Percentiles rank a stretch among this genome's conserved stretches.
These are phyloP conservation scores for Aspergillus haitiensis DNA, from an alignment of 495 filamentous ascomycete genomes.

Conservation along the genomic window DNA sequence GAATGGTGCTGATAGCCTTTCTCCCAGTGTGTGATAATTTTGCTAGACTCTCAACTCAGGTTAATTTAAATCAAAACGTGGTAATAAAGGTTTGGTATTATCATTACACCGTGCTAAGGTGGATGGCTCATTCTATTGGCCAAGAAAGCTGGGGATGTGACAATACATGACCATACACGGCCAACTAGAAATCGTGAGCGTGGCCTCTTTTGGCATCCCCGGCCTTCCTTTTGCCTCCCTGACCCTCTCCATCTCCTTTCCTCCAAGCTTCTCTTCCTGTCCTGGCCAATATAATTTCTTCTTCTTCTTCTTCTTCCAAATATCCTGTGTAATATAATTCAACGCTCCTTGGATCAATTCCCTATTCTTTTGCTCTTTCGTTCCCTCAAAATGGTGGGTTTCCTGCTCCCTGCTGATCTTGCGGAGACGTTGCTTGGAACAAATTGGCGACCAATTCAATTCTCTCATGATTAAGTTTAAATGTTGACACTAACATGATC, in stretches of 20 bases:
- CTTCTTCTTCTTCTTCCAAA: slow-evolving; percentile 5
- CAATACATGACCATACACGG: slow-evolving; percentile 28
- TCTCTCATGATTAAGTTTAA: background rate
- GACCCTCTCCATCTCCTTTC: slow-evolving; percentile 9
- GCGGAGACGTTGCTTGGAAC: slow-evolving; percentile 1
- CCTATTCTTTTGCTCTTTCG: slow-evolving; percentile 16
- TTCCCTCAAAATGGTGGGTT: slow-evolving; percentile 43
- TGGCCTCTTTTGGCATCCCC: slow-evolving; percentile 46
- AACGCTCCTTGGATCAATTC: slow-evolving; percentile 19
- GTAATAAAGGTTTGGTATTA: background rate
- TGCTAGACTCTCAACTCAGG: too few relatives aligned
- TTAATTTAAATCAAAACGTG: too few relatives aligned
- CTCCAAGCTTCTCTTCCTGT: slow-evolving; percentile 18
- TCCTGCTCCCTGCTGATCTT: slow-evolving; percentile 12
- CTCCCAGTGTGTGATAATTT: too few relatives aligned
- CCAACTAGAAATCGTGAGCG: slow-evolving; percentile 42
- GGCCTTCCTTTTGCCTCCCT: slow-evolving; percentile 12
- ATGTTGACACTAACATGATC: slow-evolving; percentile 5
- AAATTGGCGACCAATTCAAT: background rate
- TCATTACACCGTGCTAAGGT: background rate
- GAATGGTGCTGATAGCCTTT: too few relatives aligned
- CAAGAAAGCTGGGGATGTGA: slow-evolving; percentile 17
- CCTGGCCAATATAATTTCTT: slow-evolving; percentile 14
- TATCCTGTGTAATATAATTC: slow-evolving; percentile 13
- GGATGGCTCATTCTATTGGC: slow-evolving; percentile 6